Percentiles rank a stretch among this genome's conserved stretches.
Conservation (phyloP, 108 stramenopile genomes). For the Skeletonema marinoi region DNA sequence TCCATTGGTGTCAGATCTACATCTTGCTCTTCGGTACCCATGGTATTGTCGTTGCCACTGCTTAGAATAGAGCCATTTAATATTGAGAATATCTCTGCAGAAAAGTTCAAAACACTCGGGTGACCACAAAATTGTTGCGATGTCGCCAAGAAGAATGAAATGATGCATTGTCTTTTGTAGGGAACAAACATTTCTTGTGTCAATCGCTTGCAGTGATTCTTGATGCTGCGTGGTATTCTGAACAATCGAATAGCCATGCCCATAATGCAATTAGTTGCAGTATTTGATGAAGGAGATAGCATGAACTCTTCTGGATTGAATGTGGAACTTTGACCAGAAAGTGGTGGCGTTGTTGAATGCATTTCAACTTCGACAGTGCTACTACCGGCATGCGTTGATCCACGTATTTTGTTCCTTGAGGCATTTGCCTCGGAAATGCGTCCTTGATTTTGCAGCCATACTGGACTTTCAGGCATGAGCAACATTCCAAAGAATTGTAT, state of each 20-base stretch:
- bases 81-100: slow-evolving; percentile 63
- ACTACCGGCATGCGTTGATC: neutral
- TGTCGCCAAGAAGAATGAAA: slow-evolving; percentile 61
- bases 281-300: neutral
- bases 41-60: neutral
- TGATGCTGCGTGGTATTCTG: slow-evolving; percentile 5
- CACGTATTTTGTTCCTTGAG: slow-evolving; percentile 36
- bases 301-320: neutral
- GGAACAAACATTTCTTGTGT: slow-evolving; percentile 15
- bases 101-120: slow-evolving; percentile 67
- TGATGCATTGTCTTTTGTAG: slow-evolving; percentile 55
- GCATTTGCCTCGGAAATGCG: slow-evolving; percentile 27
- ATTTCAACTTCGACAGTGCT: neutral
- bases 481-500: slow-evolving; percentile 74
- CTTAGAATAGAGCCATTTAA: neutral
- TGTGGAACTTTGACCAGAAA: neutral
- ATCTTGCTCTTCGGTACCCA: neutral
- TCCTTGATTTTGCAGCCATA: slow-evolving; percentile 63
- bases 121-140: slow-evolving; percentile 83
- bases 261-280: neutral
- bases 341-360: neutral
- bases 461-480: slow-evolving; percentile 71
- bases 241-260: neutral
- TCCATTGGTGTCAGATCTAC: slow-evolving; percentile 21
- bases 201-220: slow-evolving; percentile 4